Evolutionary conservation across 2,329 filamentous ascomycete species (phyloP), one percentile per base, ranked within the genome.

Genomic region (Fusarium agapanthi): DNA sequence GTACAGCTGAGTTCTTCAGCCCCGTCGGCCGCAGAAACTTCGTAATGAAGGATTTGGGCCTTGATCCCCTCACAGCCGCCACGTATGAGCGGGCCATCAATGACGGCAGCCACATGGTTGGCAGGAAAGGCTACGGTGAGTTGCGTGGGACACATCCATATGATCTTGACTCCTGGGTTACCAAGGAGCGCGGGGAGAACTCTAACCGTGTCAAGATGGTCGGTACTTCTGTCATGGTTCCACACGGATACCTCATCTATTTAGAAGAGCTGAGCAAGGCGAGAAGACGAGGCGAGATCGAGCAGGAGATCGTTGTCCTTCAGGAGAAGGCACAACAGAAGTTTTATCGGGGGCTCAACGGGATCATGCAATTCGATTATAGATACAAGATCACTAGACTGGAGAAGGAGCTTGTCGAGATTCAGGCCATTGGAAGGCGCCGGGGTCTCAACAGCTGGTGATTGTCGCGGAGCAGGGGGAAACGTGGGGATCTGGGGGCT

Each of bases 341-440:
- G 1, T 35, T 26, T 9, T 4, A 20, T 2, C 2, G 1, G 2
- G 47, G 47, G 1, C 30, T 47, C 0, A 30, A 30, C 5, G 20
- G 20, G 0, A 12, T 48, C 3, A 30, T 48, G 45, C 28, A 20
- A 12, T n/a, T 14, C 0, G 16, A 5, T 2, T 50, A 32, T 10
- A 20, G 4, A 7, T 3, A 18, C 8, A 4, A 18, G 7, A 50
- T 50, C 4, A 7, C 1, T 8, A 10, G 8, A 5, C 22, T 50
- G 3, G 47, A 50, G 4, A 32, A 24, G 30, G 6, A 50, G 30
- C 47, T 50, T 7, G 30, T 50, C 9, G 7, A 34, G 5, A 14
- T 51, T 6, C 47, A 51, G 2, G 47, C 47, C 2, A 51, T 34
- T 4, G 30, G 47, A 3, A 16, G 30, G 16, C 30, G 6, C 6